Evolutionary conservation across 2,329 filamentous ascomycete species (phyloP).

Genomic region (Sporothrix curviconia): DNA sequence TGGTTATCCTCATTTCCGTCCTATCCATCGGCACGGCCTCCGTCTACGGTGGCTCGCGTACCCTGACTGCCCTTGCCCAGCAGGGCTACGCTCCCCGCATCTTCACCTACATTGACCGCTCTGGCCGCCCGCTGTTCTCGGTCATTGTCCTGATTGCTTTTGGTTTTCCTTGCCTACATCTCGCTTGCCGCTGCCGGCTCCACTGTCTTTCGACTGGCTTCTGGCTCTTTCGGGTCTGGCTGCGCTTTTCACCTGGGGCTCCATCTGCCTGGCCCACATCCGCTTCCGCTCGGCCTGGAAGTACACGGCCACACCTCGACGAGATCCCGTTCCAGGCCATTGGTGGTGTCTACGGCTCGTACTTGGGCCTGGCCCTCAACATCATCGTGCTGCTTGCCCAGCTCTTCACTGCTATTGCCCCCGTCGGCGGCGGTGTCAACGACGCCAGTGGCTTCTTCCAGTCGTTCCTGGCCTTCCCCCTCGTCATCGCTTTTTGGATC

Average conservation of each 20-base stretch:
- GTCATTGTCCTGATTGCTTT: conserved; percentile 42
- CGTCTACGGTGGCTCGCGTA: conserved; percentile 54
- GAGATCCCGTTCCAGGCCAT: conserved; percentile 61
- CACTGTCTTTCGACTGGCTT: conserved; percentile 59
- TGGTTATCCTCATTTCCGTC: conserved; percentile 52
- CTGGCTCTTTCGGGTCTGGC: conserved; percentile 58
- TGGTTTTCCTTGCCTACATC: conserved; percentile 45
- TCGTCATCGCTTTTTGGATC: conserved; percentile 48
- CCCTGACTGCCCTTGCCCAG: conserved; percentile 52
- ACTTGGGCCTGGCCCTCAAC: conserved; percentile 53
- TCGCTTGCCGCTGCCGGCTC: conserved; percentile 38
- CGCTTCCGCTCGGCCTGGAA: conserved; percentile 61
- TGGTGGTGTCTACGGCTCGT: conserved; percentile 58
- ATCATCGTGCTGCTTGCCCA: conserved; percentile 51
- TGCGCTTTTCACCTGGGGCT: conserved; percentile 63
- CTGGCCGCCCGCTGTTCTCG: conserved; percentile 48
- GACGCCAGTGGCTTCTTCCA: conserved; percentile 45
- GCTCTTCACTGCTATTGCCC: conserved; percentile 38
- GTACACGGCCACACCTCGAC: conserved; percentile 53
- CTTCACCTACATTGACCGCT: conserved; percentile 51
- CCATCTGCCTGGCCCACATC: conserved; percentile 62
- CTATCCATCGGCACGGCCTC: conserved; percentile 53
- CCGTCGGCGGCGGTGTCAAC: conserved; percentile 26
- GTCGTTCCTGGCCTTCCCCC: conserved; percentile 46
- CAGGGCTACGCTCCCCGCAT: conserved; percentile 52